Base-by-base conservation (phyloP, 192 early-diverging fungal species). In the Podochytrium sp. region DNA sequence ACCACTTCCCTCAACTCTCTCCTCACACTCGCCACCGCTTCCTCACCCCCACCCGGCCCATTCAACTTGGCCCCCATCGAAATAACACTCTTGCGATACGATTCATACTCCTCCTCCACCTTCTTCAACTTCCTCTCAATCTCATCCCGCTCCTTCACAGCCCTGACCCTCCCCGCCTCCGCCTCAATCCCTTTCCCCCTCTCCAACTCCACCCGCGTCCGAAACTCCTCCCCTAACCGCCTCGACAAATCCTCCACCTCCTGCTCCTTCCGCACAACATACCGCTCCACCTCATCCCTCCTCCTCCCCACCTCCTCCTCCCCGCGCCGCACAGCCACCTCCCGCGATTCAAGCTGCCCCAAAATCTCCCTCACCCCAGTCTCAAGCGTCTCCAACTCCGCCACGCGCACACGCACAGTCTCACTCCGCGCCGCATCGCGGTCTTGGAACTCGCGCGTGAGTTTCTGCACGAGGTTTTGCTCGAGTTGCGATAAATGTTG, bases 221-320 rank as follows among this genome's bases (percentile, higher is more conserved):
- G 32, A 68, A 71, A 84, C 66, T 84, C 83, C 16, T 84, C 83
- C 12, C 42, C 66, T 3, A 80, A 33, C 40, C 83, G 30, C 41
- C 78, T 40, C 4, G 72, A 66, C 1, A n/a, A 42, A 49, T 81
- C 78, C 43, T 76, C 78, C 4, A 71, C 27, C 41, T 76, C 79
- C 12, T 43, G 67, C 6, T 55, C 32, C 50, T 50, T 30, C 30
- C 69, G 27, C 41, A 16, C 29, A 20, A 64, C 30, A 16, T 74
- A 57, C n/a, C 33, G 14, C 64, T 81, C 77, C 14, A 51, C 49
- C 34, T 76, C 77, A 16, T 70, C 73, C 1, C 47, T 18, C 35
- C 67, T 14, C 25, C 52, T n/a, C 41, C 6, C 27, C 16, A 74
- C n/a, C 40, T 66, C 78, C 18, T 34, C 35, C 61, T 81, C 79